phyloP scores from a whole-genome alignment of 495 filamentous ascomycete species.

The Pyrenopolyporus hunteri region DNA sequence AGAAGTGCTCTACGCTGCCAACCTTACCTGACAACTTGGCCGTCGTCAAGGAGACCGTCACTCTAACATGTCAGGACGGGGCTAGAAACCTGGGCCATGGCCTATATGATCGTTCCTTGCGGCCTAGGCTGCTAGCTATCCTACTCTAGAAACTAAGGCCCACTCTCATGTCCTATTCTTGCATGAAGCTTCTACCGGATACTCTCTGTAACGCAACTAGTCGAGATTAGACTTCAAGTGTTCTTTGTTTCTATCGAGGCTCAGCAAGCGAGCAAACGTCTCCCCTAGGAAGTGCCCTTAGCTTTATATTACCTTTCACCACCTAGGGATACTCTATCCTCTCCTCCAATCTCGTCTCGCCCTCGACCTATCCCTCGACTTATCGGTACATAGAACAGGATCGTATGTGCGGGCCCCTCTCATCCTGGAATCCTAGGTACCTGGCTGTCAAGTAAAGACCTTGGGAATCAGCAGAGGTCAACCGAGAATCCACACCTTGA shows the following conservation, averaged over 20 bases:
- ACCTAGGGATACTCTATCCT: not conserved
- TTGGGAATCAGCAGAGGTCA: conserved; percentile 5
- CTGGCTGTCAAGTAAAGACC: not conserved
- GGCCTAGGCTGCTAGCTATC: not conserved
- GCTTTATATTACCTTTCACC: not conserved
- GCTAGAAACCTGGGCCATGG: conserved; percentile 9
- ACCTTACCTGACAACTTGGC: conserved; percentile 20
- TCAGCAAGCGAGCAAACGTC: not conserved
- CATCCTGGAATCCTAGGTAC: not conserved
- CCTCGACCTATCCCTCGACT: not conserved
- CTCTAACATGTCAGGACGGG: conserved; percentile 19
- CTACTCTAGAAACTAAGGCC: conserved; percentile 11
- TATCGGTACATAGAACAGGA: not conserved
- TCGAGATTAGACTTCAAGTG: not conserved
- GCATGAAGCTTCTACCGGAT: conserved; percentile 24
- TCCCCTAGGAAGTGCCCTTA: too few relatives aligned
- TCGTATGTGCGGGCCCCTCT: not conserved
- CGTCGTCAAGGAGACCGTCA: conserved; percentile 6
- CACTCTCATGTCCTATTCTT: not conserved
- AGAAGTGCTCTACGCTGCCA: conserved; percentile 15
- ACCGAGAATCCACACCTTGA: not conserved
- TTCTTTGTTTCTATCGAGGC: not conserved
- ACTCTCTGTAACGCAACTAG: conserved; percentile 2
- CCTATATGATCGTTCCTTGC: conserved; percentile 14
- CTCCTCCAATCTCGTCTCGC: not conserved